Evolutionary conservation across 495 filamentous ascomycete genomes (phyloP), one percentile per base, ranked within the genome.

Genomic region (Neurospora sp.): DNA sequence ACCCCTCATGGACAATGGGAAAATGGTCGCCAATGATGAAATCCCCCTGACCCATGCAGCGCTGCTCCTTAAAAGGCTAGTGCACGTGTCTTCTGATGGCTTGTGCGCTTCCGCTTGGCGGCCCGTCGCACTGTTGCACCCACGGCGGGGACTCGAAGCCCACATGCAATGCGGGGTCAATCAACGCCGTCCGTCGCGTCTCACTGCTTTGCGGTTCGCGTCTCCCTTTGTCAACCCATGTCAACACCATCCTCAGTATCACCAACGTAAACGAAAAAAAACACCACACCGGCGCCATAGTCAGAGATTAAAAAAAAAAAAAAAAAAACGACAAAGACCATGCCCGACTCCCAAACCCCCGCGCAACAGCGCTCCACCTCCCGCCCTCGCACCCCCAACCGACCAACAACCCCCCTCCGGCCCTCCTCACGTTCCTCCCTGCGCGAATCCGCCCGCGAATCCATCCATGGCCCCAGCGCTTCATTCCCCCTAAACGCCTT

Each of bases 331-430:
- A 76, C 40, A 68, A 73, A 38, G 14, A 27, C 41, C 61, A n/a
- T 31, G 53, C 20, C 59, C 16, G 39, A 45, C 16, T 40, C 22
- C 61, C 31, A 65, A 72, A 53, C 59, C 72, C 71, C 31, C 77
- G 77, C 27, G 61, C 74, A n/a, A n/a, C 44, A 20, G 74, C 81
- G 86, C 73, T 87, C 86, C 35, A 84, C 81, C 65, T 87, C 87
- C 71, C 83, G 85, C 72, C 68, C 77, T 35, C 75, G 79, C 48
- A 83, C 87, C 27, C 53, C 53, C 27, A 96, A 94, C 45, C 91
- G 95, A 69, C 95, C 96, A 17, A 96, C 94, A 8, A 98, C 96
- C 9, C 96, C 96, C 31, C 88, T 99, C 40, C 94, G 96, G 68
- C 93, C 94, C 35, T 91, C 93, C 42, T 98, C 96, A 12, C 91